phyloP scores from a whole-genome alignment of 495 filamentous ascomycete genomes.

The Trichoderma parareesei region DNA sequence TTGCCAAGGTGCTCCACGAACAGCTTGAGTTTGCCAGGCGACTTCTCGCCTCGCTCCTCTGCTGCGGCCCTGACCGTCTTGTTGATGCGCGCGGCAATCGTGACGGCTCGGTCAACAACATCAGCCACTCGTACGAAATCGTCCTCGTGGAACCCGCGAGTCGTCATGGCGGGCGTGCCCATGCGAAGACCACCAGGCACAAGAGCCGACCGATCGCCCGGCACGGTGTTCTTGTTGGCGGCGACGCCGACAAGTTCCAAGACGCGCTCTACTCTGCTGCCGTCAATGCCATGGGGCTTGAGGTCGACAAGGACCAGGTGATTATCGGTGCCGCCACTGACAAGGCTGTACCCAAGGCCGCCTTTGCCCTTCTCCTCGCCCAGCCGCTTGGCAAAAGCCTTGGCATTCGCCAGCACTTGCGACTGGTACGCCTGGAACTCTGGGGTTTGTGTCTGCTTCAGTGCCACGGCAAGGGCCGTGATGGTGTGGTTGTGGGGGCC shows the following conservation, averaged over 20 bases:
- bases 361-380: constrained; percentile 64
- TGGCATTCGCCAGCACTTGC: constrained; percentile 78
- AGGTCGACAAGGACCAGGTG: constrained; percentile 93
- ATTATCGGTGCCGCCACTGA: constrained; percentile 92
- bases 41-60: constrained; percentile 70
- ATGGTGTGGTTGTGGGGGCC: constrained; percentile 99
- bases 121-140: constrained; percentile 89
- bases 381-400: constrained; percentile 70
- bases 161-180: constrained; percentile 96
- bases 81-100: constrained; percentile 74
- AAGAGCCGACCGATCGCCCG: constrained; percentile 87
- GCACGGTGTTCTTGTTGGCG: constrained; percentile 97
- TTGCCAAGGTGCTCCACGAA: constrained; percentile 78
- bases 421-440: constrained; percentile 87
- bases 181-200: constrained; percentile 87
- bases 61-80: constrained; percentile 71
- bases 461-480: constrained; percentile 84
- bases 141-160: constrained; percentile 74
- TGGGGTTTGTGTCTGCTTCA: constrained; percentile 83
- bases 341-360: constrained; percentile 80
- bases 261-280: constrained; percentile 87
- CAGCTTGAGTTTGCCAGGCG: constrained; percentile 67
- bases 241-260: constrained; percentile 92
- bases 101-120: constrained; percentile 86
- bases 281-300: constrained; percentile 83